A percentile compares a stretch with the other conserved stretches of the same genome.
phyloP scores from a whole-genome alignment of 495 filamentous ascomycete genomes.

The Aspergillus affinis region DNA sequence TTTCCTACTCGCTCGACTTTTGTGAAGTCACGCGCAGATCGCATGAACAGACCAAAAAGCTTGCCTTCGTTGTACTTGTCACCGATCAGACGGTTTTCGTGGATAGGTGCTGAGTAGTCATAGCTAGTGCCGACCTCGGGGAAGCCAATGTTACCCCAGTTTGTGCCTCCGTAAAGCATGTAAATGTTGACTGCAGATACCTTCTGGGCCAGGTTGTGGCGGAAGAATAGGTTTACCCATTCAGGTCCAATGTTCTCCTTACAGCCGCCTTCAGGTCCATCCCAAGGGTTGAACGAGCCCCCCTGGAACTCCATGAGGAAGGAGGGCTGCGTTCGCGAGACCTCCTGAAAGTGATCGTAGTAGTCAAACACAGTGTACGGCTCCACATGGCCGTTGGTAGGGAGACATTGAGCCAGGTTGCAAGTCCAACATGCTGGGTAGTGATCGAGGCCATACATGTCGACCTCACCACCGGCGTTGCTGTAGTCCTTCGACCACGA shows the following conservation, averaged over 20 bases:
- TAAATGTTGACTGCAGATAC: conserved; percentile 52
- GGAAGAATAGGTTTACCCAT: conserved; percentile 58
- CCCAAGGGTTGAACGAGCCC: conserved; percentile 54
- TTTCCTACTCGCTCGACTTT: conserved; percentile 57
- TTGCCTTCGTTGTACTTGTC: conserved; percentile 55
- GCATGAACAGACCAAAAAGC: conserved; percentile 53
- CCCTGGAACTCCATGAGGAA: conserved; percentile 54
- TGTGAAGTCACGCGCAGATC: conserved; percentile 53
- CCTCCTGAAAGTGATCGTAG: conserved; percentile 57
- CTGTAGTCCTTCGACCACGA: conserved; percentile 47
- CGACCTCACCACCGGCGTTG: conserved; percentile 39
- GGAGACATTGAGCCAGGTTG: conserved; percentile 6
- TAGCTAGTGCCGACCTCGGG: conserved; percentile 54
- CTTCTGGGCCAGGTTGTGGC: conserved; percentile 53
- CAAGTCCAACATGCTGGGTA: conserved; percentile 56
- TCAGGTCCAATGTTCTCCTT: conserved; percentile 45
- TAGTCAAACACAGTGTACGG: conserved; percentile 50
- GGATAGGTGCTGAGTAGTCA: conserved; percentile 38
- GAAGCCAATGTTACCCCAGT: conserved; percentile 51
- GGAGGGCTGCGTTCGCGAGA: conserved; percentile 52
- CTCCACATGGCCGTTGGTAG: conserved; percentile 23
- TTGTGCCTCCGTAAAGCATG: conserved; percentile 59
- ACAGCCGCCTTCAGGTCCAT: conserved; percentile 47
- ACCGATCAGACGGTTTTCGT: conserved; percentile 45
- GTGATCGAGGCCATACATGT: conserved; percentile 56